A percentile compares a stretch with the other conserved stretches of the same genome.
Conservation (phyloP, 768 basidiomycete species). For the Guyanaporus albipodus region DNA sequence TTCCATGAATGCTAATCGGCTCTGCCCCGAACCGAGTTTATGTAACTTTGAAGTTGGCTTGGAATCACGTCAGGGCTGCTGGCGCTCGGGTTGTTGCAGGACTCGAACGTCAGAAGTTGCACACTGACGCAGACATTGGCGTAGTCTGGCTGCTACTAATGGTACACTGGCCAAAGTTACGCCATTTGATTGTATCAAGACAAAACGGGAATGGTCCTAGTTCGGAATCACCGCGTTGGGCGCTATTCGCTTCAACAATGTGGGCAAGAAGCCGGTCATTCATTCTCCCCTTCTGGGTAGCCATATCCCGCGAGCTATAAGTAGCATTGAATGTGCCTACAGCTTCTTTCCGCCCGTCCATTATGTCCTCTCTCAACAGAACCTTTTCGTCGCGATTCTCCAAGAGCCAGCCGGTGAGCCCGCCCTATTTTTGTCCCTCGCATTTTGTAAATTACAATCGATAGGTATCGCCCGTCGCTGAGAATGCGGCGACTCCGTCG, state of each 20-base stretch:
- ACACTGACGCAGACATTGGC: too few relatives aligned
- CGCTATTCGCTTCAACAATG: conserved; percentile 22
- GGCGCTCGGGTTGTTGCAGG: too few relatives aligned
- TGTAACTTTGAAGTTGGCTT: too few relatives aligned
- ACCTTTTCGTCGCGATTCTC: conserved; percentile 30
- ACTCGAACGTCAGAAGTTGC: too few relatives aligned
- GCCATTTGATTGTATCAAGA: neutral
- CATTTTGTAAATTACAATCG: conserved; percentile 2
- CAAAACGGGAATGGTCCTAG: neutral
- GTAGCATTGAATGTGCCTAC: conserved; percentile 5
- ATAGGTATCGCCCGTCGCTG: conserved; percentile 12
- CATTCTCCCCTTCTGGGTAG: conserved; percentile 18
- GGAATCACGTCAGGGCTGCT: too few relatives aligned
- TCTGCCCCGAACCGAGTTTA: too few relatives aligned
- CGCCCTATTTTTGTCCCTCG: neutral
- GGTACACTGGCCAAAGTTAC: conserved; percentile 1
- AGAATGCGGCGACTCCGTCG: conserved; percentile 1
- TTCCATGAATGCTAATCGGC: too few relatives aligned
- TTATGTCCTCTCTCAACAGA: conserved; percentile 29
- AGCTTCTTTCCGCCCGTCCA: conserved; percentile 5
- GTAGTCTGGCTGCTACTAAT: too few relatives aligned
- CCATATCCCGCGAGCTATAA: conserved; percentile 22
- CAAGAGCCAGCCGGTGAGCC: conserved; percentile 26
- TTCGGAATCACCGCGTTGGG: conserved; percentile 5
- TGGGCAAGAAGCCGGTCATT: conserved; percentile 7